Conservation (phyloP, 768 basidiomycete species). For the Mycena sanguinolenta region DNA sequence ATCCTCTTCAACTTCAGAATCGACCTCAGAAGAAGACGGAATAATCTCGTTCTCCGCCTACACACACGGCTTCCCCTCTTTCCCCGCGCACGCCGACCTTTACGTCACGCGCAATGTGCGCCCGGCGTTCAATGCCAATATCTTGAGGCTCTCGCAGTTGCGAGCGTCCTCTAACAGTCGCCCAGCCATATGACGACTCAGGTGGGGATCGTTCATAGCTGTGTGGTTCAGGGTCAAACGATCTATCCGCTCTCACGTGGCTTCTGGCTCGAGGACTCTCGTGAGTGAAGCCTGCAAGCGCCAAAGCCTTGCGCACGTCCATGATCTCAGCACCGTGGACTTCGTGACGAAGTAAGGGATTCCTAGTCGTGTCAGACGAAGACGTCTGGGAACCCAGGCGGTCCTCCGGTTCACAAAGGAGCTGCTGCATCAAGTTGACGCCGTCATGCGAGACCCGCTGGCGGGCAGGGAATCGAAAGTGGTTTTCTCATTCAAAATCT, state of each 20-base stretch:
- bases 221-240: conserved; percentile 71
- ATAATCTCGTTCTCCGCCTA: conserved; percentile 69
- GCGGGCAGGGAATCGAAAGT: conserved; percentile 86
- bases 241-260: conserved; percentile 81
- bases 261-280: conserved; percentile 86
- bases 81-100: conserved; percentile 92
- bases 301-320: conserved; percentile 90
- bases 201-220: conserved; percentile 55
- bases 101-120: conserved; percentile 92
- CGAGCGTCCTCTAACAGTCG: conserved; percentile 73
- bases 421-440: conserved; percentile 86
- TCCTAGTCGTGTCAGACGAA: conserved; percentile 85
- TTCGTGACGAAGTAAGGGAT: conserved; percentile 89
- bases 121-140: conserved; percentile 79
- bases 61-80: conserved; percentile 73
- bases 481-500: conserved; percentile 96
- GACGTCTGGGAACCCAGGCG: conserved; percentile 85
- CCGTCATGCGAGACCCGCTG: conserved; percentile 91
- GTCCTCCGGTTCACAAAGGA: conserved; percentile 96
- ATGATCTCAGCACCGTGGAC: conserved; percentile 89
- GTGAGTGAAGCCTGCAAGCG: conserved; percentile 93
- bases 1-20: no score
- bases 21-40: no score
- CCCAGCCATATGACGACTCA: conserved; percentile 47
- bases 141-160: conserved; percentile 72